Conservation (phyloP, 129 eudicot genomes). For the Flaveria robusta region DNA sequence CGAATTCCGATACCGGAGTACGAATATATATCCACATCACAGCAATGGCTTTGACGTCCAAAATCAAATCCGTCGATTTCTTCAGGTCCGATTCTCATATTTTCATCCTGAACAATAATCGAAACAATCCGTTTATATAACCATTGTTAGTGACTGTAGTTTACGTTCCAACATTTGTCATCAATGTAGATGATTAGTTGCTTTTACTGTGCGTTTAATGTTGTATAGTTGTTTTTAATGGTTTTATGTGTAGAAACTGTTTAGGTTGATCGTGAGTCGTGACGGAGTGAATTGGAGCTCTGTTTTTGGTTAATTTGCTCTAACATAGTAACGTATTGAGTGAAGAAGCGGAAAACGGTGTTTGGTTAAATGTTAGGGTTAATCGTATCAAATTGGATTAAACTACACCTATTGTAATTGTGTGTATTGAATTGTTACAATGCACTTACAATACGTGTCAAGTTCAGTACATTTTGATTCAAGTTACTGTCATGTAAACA, state of each 20-base stretch:
- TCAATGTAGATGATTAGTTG: not conserved
- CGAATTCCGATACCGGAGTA: constrained; percentile 19
- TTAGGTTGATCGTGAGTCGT: not conserved
- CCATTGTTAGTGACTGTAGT: not conserved
- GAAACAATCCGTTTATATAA: not conserved
- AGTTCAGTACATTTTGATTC: no score
- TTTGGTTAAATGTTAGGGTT: no score
- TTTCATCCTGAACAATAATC: not conserved
- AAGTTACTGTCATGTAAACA: no score
- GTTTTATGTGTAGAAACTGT: constrained; percentile 15
- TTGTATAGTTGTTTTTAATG: not conserved
- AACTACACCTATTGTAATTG: no score
- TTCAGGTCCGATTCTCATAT: constrained; percentile 46
- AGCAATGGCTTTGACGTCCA: constrained; percentile 55
- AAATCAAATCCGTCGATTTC: constrained; percentile 84
- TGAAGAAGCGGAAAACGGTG: no score
- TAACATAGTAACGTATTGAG: no score
- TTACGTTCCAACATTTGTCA: not conserved
- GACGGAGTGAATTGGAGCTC: no score
- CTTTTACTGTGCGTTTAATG: not conserved
- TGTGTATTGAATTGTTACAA: no score
- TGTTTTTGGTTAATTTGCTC: no score
- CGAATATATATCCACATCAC: constrained; percentile 15
- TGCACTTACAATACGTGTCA: no score
- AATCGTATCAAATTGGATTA: no score